A percentile compares a stretch with the other conserved stretches of the same genome.
Evolutionary conservation across 805 yeast genomes (phyloP).

Genomic region (Wickerhamomyces chambardii): DNA sequence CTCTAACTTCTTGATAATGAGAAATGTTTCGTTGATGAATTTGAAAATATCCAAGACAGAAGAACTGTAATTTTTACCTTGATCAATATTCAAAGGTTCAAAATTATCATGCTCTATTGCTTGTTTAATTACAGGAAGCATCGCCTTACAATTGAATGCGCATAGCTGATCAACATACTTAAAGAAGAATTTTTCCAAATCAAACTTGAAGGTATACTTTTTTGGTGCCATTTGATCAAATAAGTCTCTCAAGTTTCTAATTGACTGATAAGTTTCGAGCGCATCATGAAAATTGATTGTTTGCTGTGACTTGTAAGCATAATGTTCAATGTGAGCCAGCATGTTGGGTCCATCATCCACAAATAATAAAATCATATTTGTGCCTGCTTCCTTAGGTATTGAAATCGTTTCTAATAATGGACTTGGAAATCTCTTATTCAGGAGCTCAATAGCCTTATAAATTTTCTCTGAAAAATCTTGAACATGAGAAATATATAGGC

Average conservation of each 20-base stretch:
- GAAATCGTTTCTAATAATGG: conserved; percentile 53
- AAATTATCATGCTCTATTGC: conserved; percentile 54
- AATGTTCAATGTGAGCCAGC: conserved; percentile 38
- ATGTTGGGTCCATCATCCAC: conserved; percentile 45
- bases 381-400: conserved; percentile 40
- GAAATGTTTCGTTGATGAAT: conserved; percentile 47
- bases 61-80: conserved; percentile 35
- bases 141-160: conserved; percentile 32
- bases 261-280: conserved; percentile 41
- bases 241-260: conserved; percentile 44
- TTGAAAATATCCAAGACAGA: conserved; percentile 65
- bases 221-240: conserved; percentile 36
- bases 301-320: conserved; percentile 21
- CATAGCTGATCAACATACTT: conserved; percentile 34
- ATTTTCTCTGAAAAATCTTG: conserved; percentile 47
- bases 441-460: conserved; percentile 33
- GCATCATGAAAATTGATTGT: conserved; percentile 45
- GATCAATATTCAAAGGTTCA: conserved; percentile 36
- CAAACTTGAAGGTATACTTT: conserved; percentile 33
- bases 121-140: conserved; percentile 38
- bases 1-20: conserved; percentile 44
- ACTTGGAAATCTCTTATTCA: conserved; percentile 51
- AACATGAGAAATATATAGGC: conserved; percentile 45
- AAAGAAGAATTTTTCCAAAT: conserved; percentile 48
- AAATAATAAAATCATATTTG: conserved; percentile 40